These are phyloP conservation scores for Mucor sp. DNA, from an alignment of 371 early-diverging fungal species.

Conservation along the genomic window DNA sequence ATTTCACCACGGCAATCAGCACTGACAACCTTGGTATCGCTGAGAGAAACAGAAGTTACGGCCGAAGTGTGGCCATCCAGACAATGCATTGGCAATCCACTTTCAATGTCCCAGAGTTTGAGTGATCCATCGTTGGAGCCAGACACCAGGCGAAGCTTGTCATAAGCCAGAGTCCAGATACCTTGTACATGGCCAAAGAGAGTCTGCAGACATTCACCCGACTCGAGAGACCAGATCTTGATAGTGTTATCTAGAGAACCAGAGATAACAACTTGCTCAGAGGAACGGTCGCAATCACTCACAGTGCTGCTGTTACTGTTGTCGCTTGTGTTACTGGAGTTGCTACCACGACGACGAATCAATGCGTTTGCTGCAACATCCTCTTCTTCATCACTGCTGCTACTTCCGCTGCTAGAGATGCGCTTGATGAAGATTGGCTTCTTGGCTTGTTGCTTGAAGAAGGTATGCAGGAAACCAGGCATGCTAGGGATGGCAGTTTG, in stretches of 20 bases:
- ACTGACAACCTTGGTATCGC: constrained; percentile 83
- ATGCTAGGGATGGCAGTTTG: constrained; percentile 61
- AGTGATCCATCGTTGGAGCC: constrained; percentile 85
- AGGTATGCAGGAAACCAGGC: constrained; percentile 44
- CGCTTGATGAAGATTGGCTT: not conserved
- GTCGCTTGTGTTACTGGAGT: constrained; percentile 3
- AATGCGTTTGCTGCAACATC: not conserved
- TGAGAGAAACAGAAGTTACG: constrained; percentile 71
- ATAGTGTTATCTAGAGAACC: constrained; percentile 88
- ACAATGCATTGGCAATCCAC: constrained; percentile 74
- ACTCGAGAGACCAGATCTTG: constrained; percentile 79
- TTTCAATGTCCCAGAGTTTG: constrained; percentile 91
- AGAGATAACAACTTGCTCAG: constrained; percentile 66
- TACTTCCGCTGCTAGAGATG: constrained; percentile 3
- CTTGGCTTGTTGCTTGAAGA: constrained; percentile 12
- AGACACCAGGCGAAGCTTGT: constrained; percentile 84
- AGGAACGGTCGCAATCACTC: constrained; percentile 14
- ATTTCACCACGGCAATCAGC: constrained; percentile 81
- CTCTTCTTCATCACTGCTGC: constrained; percentile 18
- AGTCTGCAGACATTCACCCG: constrained; percentile 78
- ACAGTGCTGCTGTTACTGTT: constrained; percentile 49
- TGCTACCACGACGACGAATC: constrained; percentile 11
- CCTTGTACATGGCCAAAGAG: constrained; percentile 89
- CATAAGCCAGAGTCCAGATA: constrained; percentile 82
- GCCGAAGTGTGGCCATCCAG: constrained; percentile 59